Conservation (phyloP, 2,329 filamentous ascomycete species). For the Rutstroemia sp. region DNA sequence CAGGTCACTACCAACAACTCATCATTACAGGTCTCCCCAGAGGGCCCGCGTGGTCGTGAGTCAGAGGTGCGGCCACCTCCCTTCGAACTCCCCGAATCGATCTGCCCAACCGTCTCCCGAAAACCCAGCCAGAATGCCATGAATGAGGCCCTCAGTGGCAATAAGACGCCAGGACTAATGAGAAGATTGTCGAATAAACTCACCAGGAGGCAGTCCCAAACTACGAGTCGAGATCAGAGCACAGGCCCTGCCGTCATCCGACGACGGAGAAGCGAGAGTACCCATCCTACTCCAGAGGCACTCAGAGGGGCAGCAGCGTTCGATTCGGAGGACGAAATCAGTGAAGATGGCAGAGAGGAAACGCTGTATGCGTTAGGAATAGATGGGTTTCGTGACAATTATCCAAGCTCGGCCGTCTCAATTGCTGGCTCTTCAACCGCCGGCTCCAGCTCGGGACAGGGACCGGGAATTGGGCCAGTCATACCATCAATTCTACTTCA, state of each 20-base stretch:
- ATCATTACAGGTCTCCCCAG: slow-evolving; percentile 61
- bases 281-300: slow-evolving; percentile 55
- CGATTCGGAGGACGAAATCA: slow-evolving; percentile 52
- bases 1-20: slow-evolving; percentile 48
- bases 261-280: slow-evolving; percentile 83
- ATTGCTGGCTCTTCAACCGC: slow-evolving; percentile 29
- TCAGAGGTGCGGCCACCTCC: slow-evolving; percentile 45
- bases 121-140: slow-evolving; percentile 56
- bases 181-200: slow-evolving; percentile 79
- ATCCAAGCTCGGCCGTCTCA: slow-evolving; percentile 42
- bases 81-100: slow-evolving; percentile 68
- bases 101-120: slow-evolving; percentile 45
- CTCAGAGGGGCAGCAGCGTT: slow-evolving; percentile 33
- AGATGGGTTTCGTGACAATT: slow-evolving; percentile 40
- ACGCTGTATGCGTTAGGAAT: slow-evolving; percentile 27
- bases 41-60: slow-evolving; percentile 49
- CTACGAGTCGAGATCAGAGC: slow-evolving; percentile 76
- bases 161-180: slow-evolving; percentile 63
- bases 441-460: slow-evolving; percentile 24
- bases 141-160: slow-evolving; percentile 49
- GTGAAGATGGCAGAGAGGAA: slow-evolving; percentile 42
- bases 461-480: slow-evolving; percentile 53
- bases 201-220: slow-evolving; percentile 66
- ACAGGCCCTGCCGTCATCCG: slow-evolving; percentile 76
- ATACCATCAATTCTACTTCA: slow-evolving; percentile 70